Conservation (phyloP, 1,139 yeast genomes). For the Suhomyces taliae region DNA sequence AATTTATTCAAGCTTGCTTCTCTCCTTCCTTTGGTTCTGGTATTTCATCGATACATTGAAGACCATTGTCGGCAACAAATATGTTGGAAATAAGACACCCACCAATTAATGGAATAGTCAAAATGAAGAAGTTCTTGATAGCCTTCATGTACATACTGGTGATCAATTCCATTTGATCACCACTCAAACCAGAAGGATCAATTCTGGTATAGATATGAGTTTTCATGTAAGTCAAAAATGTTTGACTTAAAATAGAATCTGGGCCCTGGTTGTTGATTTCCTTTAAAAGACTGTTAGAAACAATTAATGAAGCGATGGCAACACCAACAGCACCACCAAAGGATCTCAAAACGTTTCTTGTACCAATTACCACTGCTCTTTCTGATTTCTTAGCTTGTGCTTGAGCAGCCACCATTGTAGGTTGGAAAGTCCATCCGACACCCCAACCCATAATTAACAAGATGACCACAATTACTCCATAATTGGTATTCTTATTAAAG, state of each 20-base stretch:
- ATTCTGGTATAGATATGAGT: constrained; percentile 17
- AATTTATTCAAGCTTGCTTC: constrained; percentile 6
- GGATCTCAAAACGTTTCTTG: constrained; percentile 22
- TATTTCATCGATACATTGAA: constrained; percentile 21
- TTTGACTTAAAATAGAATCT: constrained; percentile 7
- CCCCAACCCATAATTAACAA: constrained; percentile 21
- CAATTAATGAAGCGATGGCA: constrained; percentile 19
- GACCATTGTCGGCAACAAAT: constrained; percentile 19
- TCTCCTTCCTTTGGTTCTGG: constrained; percentile 2
- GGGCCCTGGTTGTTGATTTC: constrained; percentile 12
- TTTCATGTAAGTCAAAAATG: constrained; percentile 15
- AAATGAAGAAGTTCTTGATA: constrained; percentile 17
- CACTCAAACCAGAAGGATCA: constrained; percentile 11
- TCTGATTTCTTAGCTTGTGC: constrained; percentile 22
- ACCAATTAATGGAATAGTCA: constrained; percentile 19
- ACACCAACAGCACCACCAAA: constrained; percentile 26
- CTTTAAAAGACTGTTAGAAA: constrained; percentile 18
- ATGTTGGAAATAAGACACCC: constrained; percentile 16
- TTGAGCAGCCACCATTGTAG: constrained; percentile 26
- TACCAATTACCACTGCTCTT: constrained; percentile 22
- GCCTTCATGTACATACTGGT: constrained; percentile 20
- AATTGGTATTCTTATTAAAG: constrained; percentile 14
- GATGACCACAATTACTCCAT: constrained; percentile 16
- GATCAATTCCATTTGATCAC: constrained; percentile 14
- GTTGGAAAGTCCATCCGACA: constrained; percentile 23